phyloP scores from a whole-genome alignment of 2,329 filamentous ascomycete species.

The Diaporthe ilicicola region DNA sequence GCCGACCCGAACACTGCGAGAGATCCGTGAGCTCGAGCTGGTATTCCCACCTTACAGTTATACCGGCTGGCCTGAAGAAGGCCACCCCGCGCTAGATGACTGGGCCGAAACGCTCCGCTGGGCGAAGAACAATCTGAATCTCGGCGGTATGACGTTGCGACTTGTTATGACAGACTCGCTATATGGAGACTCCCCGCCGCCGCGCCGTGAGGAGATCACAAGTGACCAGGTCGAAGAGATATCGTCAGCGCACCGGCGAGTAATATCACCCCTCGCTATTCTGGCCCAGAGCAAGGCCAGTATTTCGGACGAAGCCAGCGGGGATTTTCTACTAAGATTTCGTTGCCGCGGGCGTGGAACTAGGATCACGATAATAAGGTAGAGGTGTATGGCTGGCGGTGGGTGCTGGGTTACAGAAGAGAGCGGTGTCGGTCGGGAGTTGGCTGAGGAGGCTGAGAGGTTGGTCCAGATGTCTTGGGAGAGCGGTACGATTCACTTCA shows the following conservation, averaged over 20 bases:
- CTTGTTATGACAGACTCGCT: not conserved
- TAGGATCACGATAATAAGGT: not conserved
- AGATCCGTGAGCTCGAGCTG: not conserved
- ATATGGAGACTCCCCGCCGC: not conserved
- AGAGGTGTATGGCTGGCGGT: not conserved
- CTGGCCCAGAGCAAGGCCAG: not conserved
- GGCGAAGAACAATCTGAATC: not conserved
- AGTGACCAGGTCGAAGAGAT: not conserved
- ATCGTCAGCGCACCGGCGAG: not conserved
- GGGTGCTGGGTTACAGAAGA: not conserved
- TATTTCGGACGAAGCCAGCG: not conserved
- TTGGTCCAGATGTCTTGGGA: no score
- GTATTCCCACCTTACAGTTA: not conserved
- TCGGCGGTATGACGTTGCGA: not conserved
- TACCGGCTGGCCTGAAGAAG: not conserved
- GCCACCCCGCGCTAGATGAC: not conserved
- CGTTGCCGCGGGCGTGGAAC: not conserved
- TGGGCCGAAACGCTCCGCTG: not conserved
- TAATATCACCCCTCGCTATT: not conserved
- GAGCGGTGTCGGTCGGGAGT: not conserved
- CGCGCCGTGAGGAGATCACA: not conserved
- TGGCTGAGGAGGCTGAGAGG: not conserved
- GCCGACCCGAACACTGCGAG: not conserved
- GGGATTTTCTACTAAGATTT: not conserved
- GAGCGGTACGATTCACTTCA: no score